Evolutionary conservation across 371 early-diverging fungal species (phyloP).

Genomic region (Rhizopus arrhizus): DNA sequence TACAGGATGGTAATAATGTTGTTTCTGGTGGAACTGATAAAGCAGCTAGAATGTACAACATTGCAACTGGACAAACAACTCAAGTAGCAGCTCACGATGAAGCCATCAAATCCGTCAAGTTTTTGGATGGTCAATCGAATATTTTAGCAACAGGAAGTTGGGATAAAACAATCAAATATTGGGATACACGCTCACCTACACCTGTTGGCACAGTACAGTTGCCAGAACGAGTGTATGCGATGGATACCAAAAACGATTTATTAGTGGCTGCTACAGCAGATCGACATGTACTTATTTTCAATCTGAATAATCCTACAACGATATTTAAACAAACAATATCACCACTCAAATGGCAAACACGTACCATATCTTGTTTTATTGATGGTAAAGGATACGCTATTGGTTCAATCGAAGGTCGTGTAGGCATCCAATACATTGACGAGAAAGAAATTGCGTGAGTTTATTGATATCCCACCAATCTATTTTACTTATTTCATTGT

Average conservation of each 20-base stretch:
- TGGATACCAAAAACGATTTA: constrained; percentile 68
- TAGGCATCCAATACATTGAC: constrained; percentile 87
- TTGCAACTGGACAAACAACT: constrained; percentile 73
- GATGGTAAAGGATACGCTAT: constrained; percentile 84
- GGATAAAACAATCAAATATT: constrained; percentile 94
- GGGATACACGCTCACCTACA: constrained; percentile 83
- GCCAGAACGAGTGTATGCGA: constrained; percentile 85
- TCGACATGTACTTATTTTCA: constrained; percentile 73
- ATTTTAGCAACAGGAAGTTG: constrained; percentile 91
- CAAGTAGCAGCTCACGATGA: constrained; percentile 83
- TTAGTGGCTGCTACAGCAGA: constrained; percentile 42
- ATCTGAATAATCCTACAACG: constrained; percentile 73
- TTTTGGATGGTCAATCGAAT: constrained; percentile 65
- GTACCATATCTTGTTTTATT: constrained; percentile 76
- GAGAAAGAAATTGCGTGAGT: constrained; percentile 70
- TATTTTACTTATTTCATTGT: neutral
- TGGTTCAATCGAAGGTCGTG: constrained; percentile 90
- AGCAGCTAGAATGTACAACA: constrained; percentile 74
- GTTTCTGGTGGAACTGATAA: constrained; percentile 70
- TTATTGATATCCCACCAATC: too few species aligned
- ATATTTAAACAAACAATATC: constrained; percentile 61
- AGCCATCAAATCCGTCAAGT: constrained; percentile 73
- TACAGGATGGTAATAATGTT: constrained; percentile 35
- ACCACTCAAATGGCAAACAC: constrained; percentile 82
- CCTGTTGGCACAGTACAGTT: constrained; percentile 76